These are phyloP conservation scores for Colletotrichum sp. DNA, from an alignment of 2,329 filamentous ascomycete genomes.

Conservation along the genomic window DNA sequence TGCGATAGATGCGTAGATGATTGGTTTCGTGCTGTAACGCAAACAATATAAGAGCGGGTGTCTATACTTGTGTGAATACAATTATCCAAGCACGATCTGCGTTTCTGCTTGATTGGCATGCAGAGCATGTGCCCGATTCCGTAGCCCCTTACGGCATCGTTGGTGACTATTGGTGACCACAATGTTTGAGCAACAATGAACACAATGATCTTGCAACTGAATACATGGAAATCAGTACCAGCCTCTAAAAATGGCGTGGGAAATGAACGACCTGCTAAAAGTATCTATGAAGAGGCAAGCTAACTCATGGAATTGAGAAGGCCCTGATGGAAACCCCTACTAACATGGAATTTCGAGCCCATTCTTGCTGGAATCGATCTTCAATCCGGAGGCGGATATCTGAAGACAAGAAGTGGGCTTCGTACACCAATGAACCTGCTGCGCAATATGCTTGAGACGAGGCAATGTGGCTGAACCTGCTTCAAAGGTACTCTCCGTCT, in stretches of 20 bases:
- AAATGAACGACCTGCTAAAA: accelerated
- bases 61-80: too few relatives aligned
- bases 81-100: too few relatives aligned
- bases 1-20: background rate
- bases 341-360: background rate
- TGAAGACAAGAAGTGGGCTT: background rate
- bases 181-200: background rate
- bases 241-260: accelerated
- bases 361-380: background rate
- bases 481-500: background rate
- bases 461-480: background rate
- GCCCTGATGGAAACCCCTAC: background rate
- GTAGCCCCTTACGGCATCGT: background rate
- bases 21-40: background rate
- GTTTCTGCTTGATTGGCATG: background rate
- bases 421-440: accelerated
- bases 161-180: background rate
- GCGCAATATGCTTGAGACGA: background rate
- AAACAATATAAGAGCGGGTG: background rate
- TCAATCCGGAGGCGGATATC: background rate
- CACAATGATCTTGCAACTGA: background rate
- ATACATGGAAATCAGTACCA: background rate
- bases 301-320: background rate
- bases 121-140: background rate
- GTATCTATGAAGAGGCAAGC: background rate